A percentile compares a stretch with the other conserved stretches of the same genome.
These are phyloP conservation scores for Backusella morwellensis DNA, from an alignment of 192 early-diverging fungal species.

Conservation along the genomic window DNA sequence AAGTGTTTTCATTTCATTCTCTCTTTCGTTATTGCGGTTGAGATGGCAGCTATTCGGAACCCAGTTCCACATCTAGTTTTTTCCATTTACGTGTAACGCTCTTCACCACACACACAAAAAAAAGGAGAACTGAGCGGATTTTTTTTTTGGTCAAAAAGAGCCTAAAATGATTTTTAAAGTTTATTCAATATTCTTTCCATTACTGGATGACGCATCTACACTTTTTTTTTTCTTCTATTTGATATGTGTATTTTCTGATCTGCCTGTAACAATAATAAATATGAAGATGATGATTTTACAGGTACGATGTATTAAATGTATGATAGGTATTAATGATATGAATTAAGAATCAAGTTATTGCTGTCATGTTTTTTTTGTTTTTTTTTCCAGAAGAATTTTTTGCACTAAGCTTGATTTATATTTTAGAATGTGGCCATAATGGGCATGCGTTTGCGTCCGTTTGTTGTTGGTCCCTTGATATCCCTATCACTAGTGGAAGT, in stretches of 20 bases:
- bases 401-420: not conserved
- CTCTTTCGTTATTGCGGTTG: not conserved
- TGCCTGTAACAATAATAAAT: not conserved
- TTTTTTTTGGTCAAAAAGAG: not conserved
- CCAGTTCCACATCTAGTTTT: not conserved
- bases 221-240: not conserved
- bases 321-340: not conserved
- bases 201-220: not conserved
- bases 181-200: conserved; percentile 3
- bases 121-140: not conserved
- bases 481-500: not conserved
- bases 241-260: not conserved
- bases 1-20: not conserved
- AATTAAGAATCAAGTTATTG: not conserved
- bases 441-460: conserved; percentile 27
- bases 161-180: not conserved
- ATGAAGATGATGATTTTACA: not conserved
- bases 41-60: not conserved
- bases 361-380: not conserved
- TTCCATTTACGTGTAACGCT: not conserved
- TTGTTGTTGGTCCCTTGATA: conserved; percentile 14
- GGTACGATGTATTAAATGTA: not conserved
- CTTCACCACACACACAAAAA: not conserved
- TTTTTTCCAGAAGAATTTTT: not conserved
- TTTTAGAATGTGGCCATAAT: conserved; percentile 4